Evolutionary conservation across 306 rosid species (phyloP).

Genomic region (Inga laurina): DNA sequence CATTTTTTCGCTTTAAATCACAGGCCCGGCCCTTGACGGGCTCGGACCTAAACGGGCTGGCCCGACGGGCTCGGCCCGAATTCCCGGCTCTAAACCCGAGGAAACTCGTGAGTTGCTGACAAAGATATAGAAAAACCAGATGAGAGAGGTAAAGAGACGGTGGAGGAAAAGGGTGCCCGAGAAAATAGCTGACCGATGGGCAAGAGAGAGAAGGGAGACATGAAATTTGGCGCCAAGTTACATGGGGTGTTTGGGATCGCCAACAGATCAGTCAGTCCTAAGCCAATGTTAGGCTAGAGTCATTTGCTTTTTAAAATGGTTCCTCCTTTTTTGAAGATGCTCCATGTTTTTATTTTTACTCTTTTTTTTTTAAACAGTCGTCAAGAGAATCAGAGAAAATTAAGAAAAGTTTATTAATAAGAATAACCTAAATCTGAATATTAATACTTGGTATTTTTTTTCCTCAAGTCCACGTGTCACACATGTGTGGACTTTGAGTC

Average conservation of each 20-base stretch:
- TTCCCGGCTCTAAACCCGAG: too few relatives aligned
- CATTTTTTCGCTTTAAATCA: too few relatives aligned
- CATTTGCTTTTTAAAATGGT: not conserved
- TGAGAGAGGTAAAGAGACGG: not conserved
- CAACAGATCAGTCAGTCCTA: constrained; percentile 15
- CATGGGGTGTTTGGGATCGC: constrained; percentile 38
- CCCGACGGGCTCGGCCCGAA: too few relatives aligned
- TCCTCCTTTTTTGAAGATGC: constrained; percentile 4
- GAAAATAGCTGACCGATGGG: constrained; percentile 31
- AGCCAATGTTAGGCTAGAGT: constrained; percentile 20
- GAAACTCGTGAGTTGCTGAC: constrained; percentile 47
- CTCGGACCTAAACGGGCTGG: too few relatives aligned
- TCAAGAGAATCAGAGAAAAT: too few relatives aligned
- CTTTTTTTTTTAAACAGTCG: not conserved
- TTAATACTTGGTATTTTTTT: too few relatives aligned
- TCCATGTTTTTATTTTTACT: not conserved
- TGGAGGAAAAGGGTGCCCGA: constrained; percentile 31
- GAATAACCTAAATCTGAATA: too few relatives aligned
- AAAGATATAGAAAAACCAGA: constrained; percentile 17
- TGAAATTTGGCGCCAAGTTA: constrained; percentile 61
- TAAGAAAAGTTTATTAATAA: too few relatives aligned
- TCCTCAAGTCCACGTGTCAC: too few relatives aligned
- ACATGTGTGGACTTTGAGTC: too few relatives aligned
- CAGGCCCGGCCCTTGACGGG: too few relatives aligned
- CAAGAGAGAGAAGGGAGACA: constrained; percentile 15